Percentiles rank a stretch among this genome's conserved stretches.
Evolutionary conservation across 2,329 filamentous ascomycete species (phyloP).

Genomic region (Paracoccidioides lutzii): DNA sequence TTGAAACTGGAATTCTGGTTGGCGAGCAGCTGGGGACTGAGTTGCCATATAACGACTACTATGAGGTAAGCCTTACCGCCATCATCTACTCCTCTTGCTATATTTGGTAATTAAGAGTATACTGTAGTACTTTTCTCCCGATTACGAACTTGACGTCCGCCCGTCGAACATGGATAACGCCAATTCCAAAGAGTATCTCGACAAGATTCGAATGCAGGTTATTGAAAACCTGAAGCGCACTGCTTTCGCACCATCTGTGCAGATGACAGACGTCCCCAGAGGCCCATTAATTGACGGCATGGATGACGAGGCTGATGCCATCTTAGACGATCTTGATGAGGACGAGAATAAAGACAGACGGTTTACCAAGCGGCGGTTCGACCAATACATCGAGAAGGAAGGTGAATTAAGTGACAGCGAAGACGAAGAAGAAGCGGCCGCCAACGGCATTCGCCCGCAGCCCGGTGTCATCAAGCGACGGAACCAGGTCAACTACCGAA

Average conservation of each 20-base stretch:
- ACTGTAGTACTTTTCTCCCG: conserved; percentile 52
- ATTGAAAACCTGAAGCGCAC: conserved; percentile 55
- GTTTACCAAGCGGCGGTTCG: conserved; percentile 68
- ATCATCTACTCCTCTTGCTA: neutral
- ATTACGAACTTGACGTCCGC: conserved; percentile 56
- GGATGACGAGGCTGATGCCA: conserved; percentile 53
- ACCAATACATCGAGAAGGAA: conserved; percentile 61
- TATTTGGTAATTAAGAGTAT: conserved; percentile 15
- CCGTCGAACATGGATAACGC: conserved; percentile 63
- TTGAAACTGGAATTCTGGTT: conserved; percentile 68
- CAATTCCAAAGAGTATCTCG: conserved; percentile 54
- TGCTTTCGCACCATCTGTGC: conserved; percentile 48
- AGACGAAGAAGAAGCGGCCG: conserved; percentile 61
- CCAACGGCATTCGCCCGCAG: conserved; percentile 57
- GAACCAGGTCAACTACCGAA: conserved; percentile 50
- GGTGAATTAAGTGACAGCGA: conserved; percentile 81
- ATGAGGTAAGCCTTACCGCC: conserved; percentile 41
- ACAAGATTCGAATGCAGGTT: conserved; percentile 54
- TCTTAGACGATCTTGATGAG: conserved; percentile 60
- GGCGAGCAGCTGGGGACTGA: conserved; percentile 67
- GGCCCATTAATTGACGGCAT: conserved; percentile 41
- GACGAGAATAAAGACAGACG: conserved; percentile 77
- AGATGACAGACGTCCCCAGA: conserved; percentile 51
- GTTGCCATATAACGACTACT: conserved; percentile 96
- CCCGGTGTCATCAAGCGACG: conserved; percentile 36